Evolutionary conservation across 805 yeast species (phyloP), one percentile per base, ranked within the genome.

Genomic region (Schizosaccharomyces lindneri): DNA sequence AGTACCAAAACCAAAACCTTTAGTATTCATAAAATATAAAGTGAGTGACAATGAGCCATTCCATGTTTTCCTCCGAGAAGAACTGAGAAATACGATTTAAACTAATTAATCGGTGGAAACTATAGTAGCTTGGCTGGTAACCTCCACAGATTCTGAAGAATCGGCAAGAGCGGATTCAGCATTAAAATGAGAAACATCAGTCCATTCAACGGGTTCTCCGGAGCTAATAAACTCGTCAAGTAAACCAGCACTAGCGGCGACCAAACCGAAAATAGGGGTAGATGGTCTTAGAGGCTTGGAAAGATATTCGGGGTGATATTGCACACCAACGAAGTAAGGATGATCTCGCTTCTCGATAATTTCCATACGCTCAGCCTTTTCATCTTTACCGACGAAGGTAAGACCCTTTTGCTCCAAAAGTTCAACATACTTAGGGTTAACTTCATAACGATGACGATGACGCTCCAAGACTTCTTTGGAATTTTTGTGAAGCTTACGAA

Each of bases 381-480:
- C 97, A 73, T 93, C 98, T 73, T 84, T 87, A 70, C 97, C 98
- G 63, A 93, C 90, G 71, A 89, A 93, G 66, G 77, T 76, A 72
- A 94, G 78, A 21, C 97, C 98, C 61, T 82, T 75, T 6, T 73
- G 72, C 74, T 93, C 97, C 64, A 90, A 79, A 55, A 75, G 73
- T 19, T 74, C 75, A 65, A 89, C 83, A 67, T 86, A 76, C 65
- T 79, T 80, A 17, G 98, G 99, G 74, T 89, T 90, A 68, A 93
- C 86, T 74, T 93, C 99, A 73, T 93, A 93, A 75, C 99, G 83
- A 74, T 93, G 99, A 77, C 99, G 85, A 73, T 93, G 99, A 79
- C 99, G 86, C 76, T 93, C 99, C 64, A 76, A 76, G 61, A 88
- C 89, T 59, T 78, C 74, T 1, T 76, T 78, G 36, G 78, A 77